Conservation (phyloP, 306 rosid species). For the Styphnolobium japonicum region DNA sequence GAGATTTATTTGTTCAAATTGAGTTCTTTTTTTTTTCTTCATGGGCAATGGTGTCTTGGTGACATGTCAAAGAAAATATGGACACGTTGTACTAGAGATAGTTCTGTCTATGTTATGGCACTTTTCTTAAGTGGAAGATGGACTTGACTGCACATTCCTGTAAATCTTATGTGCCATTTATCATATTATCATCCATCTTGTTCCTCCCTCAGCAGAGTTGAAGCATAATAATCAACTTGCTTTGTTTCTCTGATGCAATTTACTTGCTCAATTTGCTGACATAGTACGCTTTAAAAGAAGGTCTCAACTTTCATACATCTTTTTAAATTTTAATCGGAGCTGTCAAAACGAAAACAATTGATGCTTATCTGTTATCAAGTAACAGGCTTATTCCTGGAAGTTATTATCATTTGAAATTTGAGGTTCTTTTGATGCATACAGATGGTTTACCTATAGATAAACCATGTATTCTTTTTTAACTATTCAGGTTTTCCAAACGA, state of each 20-base stretch:
- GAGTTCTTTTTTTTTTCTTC: background rate
- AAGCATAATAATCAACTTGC: background rate
- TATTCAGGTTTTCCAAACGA: constrained; percentile 92
- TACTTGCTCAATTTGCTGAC: background rate
- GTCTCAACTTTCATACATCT: background rate
- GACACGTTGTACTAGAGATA: background rate
- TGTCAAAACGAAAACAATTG: background rate
- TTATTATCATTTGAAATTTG: constrained; percentile 14
- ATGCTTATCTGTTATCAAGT: constrained; percentile 9
- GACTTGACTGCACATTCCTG: background rate
- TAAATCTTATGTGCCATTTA: background rate
- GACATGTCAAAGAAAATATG: background rate
- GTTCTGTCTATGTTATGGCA: background rate
- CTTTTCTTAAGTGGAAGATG: background rate
- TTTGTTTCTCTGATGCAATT: background rate
- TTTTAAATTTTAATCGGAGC: background rate
- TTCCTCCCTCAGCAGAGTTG: background rate
- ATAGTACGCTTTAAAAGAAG: background rate
- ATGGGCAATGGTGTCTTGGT: background rate
- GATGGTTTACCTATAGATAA: constrained; percentile 22
- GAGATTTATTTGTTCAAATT: background rate
- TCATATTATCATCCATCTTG: background rate
- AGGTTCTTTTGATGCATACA: constrained; percentile 18
- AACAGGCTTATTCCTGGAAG: constrained; percentile 4
- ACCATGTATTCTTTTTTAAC: background rate